phyloP scores from a whole-genome alignment of 2,329 filamentous ascomycete species.

The Chrysosporium keratinophilum region DNA sequence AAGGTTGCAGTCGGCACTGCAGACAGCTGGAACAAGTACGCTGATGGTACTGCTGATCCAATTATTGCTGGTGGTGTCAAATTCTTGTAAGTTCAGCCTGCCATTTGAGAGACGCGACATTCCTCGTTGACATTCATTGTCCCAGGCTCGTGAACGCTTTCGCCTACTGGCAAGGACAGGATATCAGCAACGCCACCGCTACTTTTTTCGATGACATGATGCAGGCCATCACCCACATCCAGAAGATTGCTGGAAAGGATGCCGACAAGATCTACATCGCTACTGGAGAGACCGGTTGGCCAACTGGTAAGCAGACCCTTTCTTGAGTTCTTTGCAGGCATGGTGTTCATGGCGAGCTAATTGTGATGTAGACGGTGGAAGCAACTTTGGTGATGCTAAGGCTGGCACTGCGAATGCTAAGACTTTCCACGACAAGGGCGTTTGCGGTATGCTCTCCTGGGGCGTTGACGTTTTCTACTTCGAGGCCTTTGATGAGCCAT shows the following conservation, averaged over 20 bases:
- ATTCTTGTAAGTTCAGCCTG: conserved; percentile 40
- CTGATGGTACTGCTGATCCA: conserved; percentile 56
- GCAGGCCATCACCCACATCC: conserved; percentile 54
- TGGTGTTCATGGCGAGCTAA: not conserved
- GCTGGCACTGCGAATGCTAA: conserved; percentile 51
- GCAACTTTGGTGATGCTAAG: conserved; percentile 51
- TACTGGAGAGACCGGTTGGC: conserved; percentile 61
- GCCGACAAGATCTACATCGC: conserved; percentile 51
- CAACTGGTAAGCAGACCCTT: conserved; percentile 37
- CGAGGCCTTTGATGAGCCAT: conserved; percentile 62
- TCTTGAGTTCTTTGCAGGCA: not conserved
- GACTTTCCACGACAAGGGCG: conserved; percentile 50
- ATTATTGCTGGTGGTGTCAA: conserved; percentile 51
- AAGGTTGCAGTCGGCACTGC: conserved; percentile 54
- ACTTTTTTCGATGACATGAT: conserved; percentile 59
- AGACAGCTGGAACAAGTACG: conserved; percentile 63
- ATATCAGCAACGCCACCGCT: conserved; percentile 47
- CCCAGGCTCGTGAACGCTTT: conserved; percentile 55
- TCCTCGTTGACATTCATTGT: not conserved
- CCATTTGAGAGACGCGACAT: not conserved
- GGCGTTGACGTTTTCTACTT: conserved; percentile 62
- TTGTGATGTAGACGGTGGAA: conserved; percentile 39
- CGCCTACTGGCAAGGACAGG: conserved; percentile 60
- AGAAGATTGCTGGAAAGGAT: conserved; percentile 45
- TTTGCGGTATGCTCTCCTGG: conserved; percentile 56